Base-by-base conservation (phyloP, 352 stramenopile species). In the Globisporangium megalacanthum region DNA sequence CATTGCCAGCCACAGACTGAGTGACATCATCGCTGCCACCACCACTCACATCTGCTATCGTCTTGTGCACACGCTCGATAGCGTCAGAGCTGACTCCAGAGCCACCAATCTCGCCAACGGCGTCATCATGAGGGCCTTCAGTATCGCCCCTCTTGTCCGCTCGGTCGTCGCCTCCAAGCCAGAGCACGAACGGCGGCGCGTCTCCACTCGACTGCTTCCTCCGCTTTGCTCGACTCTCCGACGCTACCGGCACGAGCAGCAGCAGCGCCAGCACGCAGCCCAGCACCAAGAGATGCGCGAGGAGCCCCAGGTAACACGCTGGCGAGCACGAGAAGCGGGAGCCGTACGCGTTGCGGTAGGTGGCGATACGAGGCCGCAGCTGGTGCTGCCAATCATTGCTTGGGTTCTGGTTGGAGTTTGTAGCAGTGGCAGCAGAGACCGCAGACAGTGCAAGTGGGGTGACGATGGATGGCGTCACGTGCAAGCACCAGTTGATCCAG, bases 341-440 rank as follows among this genome's bases (percentile, higher is more conserved):
- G 10, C 81, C 81, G 51, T 86, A 87, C 17, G 57, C 78, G 60
- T 82, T 88, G 29, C 71, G 73, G 33, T 85, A 87, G 39, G 76
- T 86, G 11, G 44, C 60, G 10, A 72, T 61, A 2, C 65, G 53
- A 19, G 69, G 47, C 19, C 22, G n/a, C 39, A 63, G 41, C 35
- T 39, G 37, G 52, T 31, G 44, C 56, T 57, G 51, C 42, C 49
- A 45, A 15, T 45, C 9, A 15, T 3, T 45, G 11, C 39, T 37
- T 8, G 6, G 11, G 13, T 45, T 11, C 39, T 45, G 7, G 10
- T 45, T 6, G 14, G 20, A 6, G 14, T 11, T 22, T 7, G 6
- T 7, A 47, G 6, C 2, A 47, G 41, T 25, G 41, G 41, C 3
- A n/a, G 22, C 14, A n/a, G 39, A 37, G 33, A 37, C 33, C 8